Conservation (phyloP, 257 asterid species). For the Nicotiana noctiflora region DNA sequence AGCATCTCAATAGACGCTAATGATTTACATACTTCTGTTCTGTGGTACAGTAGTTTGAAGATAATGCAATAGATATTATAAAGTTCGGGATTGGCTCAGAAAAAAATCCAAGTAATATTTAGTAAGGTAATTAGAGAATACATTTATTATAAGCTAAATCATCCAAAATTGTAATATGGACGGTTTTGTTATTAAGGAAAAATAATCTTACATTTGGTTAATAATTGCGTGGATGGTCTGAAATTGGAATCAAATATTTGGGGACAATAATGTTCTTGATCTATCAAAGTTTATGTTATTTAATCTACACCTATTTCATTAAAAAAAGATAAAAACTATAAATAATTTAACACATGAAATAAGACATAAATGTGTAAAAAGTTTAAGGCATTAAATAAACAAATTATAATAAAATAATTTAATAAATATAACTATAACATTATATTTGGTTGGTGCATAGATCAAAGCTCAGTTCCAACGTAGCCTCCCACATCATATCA, state of each 20-base stretch:
- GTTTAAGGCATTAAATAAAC: not conserved
- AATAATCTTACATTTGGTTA: not conserved
- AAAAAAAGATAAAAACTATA: not conserved
- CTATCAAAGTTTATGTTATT: not conserved
- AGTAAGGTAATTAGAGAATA: not conserved
- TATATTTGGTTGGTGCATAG: not conserved
- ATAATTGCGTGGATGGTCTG: not conserved
- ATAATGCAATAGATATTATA: not conserved
- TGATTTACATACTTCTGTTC: not conserved
- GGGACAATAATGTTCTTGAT: not conserved
- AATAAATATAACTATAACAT: not conserved
- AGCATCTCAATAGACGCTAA: not conserved
- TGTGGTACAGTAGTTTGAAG: not conserved
- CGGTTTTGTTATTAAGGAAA: not conserved
- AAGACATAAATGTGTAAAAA: not conserved
- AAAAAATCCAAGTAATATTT: not conserved
- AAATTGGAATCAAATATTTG: not conserved
- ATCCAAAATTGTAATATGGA: not conserved
- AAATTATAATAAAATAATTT: not conserved
- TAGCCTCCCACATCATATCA: not conserved
- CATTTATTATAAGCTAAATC: not conserved
- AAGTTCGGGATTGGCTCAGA: not conserved
- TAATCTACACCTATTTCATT: not conserved
- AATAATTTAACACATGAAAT: not conserved
- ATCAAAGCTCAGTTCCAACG: not conserved